Evolutionary conservation across 805 yeast species (phyloP), one percentile per base, ranked within the genome.

Genomic region (Myxozyma melibiosi): DNA sequence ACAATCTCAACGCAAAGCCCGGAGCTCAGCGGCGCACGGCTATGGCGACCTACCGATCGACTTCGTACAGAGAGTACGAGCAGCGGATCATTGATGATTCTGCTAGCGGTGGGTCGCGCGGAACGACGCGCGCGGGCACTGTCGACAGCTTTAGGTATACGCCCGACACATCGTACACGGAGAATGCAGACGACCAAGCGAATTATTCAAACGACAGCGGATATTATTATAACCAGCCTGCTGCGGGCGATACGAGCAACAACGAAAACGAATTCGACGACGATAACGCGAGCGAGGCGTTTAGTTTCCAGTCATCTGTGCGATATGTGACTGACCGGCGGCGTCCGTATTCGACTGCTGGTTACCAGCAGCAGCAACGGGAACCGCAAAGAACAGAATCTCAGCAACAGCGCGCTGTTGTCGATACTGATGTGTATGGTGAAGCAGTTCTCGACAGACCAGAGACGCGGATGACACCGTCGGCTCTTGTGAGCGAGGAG

Each of bases 11-110:
- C 24, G 43, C 58, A 13, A 25, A 42, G 31, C 50, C 44, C n/a
- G 58, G 58, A 13, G 58, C 58, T 3, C 58, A 55, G 20, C 16
- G 58, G 24, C 47, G 33, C 18, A 54, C 38, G 22, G 58, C 58
- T 14, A 49, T 55, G 58, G 58, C 58, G 24, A 55, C 55, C 4
- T 55, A 42, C 28, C 30, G 55, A 35, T 41, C 55, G 13, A 14
- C 25, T 2, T 55, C 58, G 8, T 55, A 39, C 22, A 30, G 13
- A 31, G 46, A 27, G 7, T 43, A 37, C 18, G 57, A 53, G 52
- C 57, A 48, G 34, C 41, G 42, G 8, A 47, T 47, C 16, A 20
- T 37, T 18, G 43, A 34, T 18, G 38, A 28, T 24, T 45, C 31
- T 14, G 31, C 14, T 3, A 30, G 13, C 18, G n/a, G n/a, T n/a